Evolutionary conservation across 345 rosid species (phyloP), one percentile per base, ranked within the genome.

Genomic region (Salix caprea): DNA sequence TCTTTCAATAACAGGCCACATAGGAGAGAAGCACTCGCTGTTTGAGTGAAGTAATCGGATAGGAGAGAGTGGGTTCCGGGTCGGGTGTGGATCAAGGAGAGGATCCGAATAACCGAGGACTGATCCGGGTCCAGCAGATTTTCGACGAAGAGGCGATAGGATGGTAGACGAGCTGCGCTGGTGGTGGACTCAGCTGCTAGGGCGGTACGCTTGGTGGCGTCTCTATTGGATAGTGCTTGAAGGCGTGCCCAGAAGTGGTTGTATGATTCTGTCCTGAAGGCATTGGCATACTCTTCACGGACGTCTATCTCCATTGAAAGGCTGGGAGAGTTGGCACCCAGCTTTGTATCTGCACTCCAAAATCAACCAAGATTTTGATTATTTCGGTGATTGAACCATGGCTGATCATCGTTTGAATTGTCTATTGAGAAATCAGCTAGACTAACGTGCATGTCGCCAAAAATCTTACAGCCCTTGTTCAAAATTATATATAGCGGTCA

Each of bases 201-300:
- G 13, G 14, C 18, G 46, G 72, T 74, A 18, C 72, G 84, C 21
- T 79, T 70, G 36, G 54, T 48, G 4, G 84, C 77, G 23, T 52
- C 56, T 67, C 64, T 30, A 40, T 80, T 71, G 69, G 78, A 73
- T 19, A 90, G 56, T 0, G 83, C 50, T 0, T 81, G 67, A 44
- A 89, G 92, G 48, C 88, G 93, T 69, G 89, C 85, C 98, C 96
- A 94, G 14, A 94, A 91, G 0, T 90, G 86, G 24, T 75, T 82
- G 86, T 90, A 92, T 9, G 98, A 94, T 84, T 92, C 93, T 1
- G 98, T 94, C 58, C 96, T 79, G 52, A 92, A 92, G 24, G 98
- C 96, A 14, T 90, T 88, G 65, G 94, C 96, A 69, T 94, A 92
- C 76, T 94, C 98, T 78, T 91, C 98, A 0, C 90, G 87, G 0